A percentile compares a stretch with the other conserved stretches of the same genome.
phyloP scores from a whole-genome alignment of 2,329 filamentous ascomycete genomes.

The Calcarisporium arbuscula region DNA sequence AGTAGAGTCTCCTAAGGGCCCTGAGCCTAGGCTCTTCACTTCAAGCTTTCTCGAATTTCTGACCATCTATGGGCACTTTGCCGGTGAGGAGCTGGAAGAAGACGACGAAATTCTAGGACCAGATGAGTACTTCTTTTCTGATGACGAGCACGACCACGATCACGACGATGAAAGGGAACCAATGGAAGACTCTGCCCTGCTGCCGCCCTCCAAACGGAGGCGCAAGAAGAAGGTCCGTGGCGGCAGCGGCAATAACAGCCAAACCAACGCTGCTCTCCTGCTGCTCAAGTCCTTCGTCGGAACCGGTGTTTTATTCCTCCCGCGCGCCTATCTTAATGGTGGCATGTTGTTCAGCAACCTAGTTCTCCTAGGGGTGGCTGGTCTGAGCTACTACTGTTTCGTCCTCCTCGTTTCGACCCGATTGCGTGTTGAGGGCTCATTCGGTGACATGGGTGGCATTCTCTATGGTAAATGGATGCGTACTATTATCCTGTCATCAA shows the following conservation, averaged over 20 bases:
- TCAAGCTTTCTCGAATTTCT: conserved; percentile 94
- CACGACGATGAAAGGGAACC: conserved; percentile 64
- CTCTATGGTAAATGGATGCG: conserved; percentile 91
- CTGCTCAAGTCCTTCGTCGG: conserved; percentile 97
- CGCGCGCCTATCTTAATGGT: conserved; percentile 88
- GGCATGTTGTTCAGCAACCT: conserved; percentile 96
- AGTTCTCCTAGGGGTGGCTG: conserved; percentile 78
- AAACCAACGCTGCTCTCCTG: conserved; percentile 73
- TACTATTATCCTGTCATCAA: conserved; percentile 78
- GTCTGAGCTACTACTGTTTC: conserved; percentile 94
- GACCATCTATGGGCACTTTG: conserved; percentile 93
- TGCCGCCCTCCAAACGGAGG: conserved; percentile 68
- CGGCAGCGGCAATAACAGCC: conserved; percentile 68
- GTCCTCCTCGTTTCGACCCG: conserved; percentile 86
- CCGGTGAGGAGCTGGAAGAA: conserved; percentile 92
- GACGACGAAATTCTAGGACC: conserved; percentile 84
- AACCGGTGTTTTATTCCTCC: conserved; percentile 89
- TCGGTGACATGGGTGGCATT: conserved; percentile 91
- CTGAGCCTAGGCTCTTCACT: conserved; percentile 60
- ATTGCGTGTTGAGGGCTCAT: conserved; percentile 82
- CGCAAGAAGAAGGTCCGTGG: conserved; percentile 71
- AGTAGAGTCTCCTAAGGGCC: conserved; percentile 23
- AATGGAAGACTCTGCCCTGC: conserved; percentile 80
- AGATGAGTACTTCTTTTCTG: conserved; percentile 87
- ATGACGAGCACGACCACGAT: conserved; percentile 59